Evolutionary conservation across 2,329 filamentous ascomycete genomes (phyloP).

Genomic region (Penicillium griseofulvum): DNA sequence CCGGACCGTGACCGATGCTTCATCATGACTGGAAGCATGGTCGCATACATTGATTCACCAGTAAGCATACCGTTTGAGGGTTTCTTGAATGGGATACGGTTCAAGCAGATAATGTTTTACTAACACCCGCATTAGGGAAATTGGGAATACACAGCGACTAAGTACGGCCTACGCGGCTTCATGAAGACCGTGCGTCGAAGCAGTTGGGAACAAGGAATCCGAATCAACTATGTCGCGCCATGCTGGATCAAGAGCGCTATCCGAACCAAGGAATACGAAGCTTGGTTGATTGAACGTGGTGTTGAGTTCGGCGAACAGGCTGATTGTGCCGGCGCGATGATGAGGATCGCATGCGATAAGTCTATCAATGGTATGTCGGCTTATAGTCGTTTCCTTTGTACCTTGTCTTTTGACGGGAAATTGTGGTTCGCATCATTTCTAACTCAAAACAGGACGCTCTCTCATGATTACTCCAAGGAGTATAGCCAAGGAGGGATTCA

Average conservation of each 20-base stretch:
- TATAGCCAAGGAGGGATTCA: background rate
- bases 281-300: background rate
- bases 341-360: background rate
- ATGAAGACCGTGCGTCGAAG: constrained; percentile 43
- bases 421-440: background rate
- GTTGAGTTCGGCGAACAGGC: background rate
- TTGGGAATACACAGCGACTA: constrained; percentile 46
- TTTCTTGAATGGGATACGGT: too few species aligned
- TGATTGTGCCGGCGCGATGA: background rate
- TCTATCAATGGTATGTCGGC: background rate
- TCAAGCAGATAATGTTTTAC: background rate
- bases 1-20: constrained; percentile 47
- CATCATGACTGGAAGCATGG: constrained; percentile 51
- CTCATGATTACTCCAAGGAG: background rate
- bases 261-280: background rate
- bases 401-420: background rate
- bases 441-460: background rate
- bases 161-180: constrained; percentile 47
- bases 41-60: constrained; percentile 49
- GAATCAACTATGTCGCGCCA: constrained; percentile 50
- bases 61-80: constrained; percentile 3
- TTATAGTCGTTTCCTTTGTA: too few species aligned
- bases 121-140: constrained; percentile 22
- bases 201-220: constrained; percentile 44
- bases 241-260: constrained; percentile 23